phyloP scores from a whole-genome alignment of 1,284 basidiomycete genomes.

The Moesziomyces globuligerus region DNA sequence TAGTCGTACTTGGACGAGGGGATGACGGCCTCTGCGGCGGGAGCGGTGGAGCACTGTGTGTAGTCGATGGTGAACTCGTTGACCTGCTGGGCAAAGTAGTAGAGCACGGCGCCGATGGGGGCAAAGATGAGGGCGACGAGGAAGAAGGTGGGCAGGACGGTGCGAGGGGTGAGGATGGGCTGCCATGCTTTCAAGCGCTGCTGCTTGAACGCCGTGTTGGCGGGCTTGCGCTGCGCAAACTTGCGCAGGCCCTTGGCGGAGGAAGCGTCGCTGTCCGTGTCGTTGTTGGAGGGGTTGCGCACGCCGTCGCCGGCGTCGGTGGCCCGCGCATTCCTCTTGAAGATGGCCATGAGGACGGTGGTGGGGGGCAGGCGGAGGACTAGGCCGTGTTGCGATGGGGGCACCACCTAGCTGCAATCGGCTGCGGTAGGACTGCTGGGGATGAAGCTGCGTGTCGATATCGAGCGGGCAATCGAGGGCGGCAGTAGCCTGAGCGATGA shows the following conservation, averaged over 20 bases:
- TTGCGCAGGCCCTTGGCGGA: slow-evolving; percentile 53
- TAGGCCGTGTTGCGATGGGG: too few relatives aligned
- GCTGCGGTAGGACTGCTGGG: too few relatives aligned
- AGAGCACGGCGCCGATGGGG: slow-evolving; percentile 86
- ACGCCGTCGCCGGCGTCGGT: slow-evolving; percentile 41
- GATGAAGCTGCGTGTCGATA: too few relatives aligned
- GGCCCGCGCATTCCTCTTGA: slow-evolving; percentile 40
- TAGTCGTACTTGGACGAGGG: slow-evolving; percentile 78
- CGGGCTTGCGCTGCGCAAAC: slow-evolving; percentile 61
- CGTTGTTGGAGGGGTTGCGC: slow-evolving; percentile 30
- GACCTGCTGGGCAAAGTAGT: slow-evolving; percentile 73
- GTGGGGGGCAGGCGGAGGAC: too few relatives aligned
- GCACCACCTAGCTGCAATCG: too few relatives aligned
- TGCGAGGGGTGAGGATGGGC: slow-evolving; percentile 96
- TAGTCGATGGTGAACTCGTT: slow-evolving; percentile 96
- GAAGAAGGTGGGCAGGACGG: slow-evolving; percentile 94
- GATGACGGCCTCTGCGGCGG: slow-evolving; percentile 70
- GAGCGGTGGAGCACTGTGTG: slow-evolving; percentile 76
- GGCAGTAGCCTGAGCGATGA: too few relatives aligned
- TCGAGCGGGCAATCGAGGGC: too few relatives aligned
- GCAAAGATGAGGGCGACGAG: slow-evolving; percentile 93
- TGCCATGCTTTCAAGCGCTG: slow-evolving; percentile 99
- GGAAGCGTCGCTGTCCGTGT: slow-evolving; percentile 40
- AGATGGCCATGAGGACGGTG: slow-evolving; percentile 59
- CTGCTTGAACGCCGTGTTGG: slow-evolving; percentile 96